These are phyloP conservation scores for Penicillium pulvis DNA, from an alignment of 495 filamentous ascomycete species.

Conservation along the genomic window DNA sequence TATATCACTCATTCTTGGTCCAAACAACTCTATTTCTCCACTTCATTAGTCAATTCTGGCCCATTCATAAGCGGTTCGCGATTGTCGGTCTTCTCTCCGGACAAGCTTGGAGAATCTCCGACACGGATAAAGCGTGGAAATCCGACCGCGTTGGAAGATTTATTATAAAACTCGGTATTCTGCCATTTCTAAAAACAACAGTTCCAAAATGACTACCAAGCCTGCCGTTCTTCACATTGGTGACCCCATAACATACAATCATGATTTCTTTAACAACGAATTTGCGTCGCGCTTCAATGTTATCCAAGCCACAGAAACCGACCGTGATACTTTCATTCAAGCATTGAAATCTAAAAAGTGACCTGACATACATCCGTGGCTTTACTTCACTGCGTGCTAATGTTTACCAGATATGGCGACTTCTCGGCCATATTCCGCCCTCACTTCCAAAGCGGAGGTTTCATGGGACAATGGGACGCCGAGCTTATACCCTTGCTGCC, in stretches of 20 bases:
- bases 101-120: conserved; percentile 1
- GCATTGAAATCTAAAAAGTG: conserved; percentile 53
- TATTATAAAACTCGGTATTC: too few species aligned
- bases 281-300: conserved; percentile 57
- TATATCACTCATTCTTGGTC: too few species aligned
- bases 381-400: not conserved
- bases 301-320: conserved; percentile 49
- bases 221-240: conserved; percentile 64
- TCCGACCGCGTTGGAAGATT: not conserved
- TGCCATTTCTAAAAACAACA: too few species aligned
- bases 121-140: conserved; percentile 13
- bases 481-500: conserved; percentile 68
- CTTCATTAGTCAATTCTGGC: too few species aligned
- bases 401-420: conserved; percentile 55
- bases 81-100: conserved; percentile 9
- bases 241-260: conserved; percentile 63
- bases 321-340: conserved; percentile 58
- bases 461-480: conserved; percentile 67
- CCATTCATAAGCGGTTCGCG: not conserved
- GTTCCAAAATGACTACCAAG: conserved; percentile 16
- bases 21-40: too few species aligned
- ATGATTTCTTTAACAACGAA: conserved; percentile 46
- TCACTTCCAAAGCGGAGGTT: conserved; percentile 70
- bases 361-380: not conserved
- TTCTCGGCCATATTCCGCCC: conserved; percentile 70